These are phyloP conservation scores for Cytidiella melzeri DNA, from an alignment of 768 basidiomycete species.

Conservation along the genomic window DNA sequence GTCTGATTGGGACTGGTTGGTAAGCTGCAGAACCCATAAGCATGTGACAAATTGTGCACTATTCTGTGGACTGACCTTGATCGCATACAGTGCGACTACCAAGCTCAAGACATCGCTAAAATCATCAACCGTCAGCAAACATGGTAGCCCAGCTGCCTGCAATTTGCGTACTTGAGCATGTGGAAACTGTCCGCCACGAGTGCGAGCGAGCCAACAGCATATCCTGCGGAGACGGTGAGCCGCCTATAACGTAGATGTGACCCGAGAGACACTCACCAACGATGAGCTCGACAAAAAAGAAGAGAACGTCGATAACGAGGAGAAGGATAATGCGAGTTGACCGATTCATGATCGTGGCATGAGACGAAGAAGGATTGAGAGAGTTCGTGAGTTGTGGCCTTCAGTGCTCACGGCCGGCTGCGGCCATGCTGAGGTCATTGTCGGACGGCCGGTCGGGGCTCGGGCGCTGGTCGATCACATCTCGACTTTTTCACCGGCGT, in stretches of 20 bases:
- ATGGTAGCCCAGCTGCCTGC: neutral
- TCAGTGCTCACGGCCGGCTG: neutral
- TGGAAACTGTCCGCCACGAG: conserved; percentile 97
- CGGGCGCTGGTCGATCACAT: neutral
- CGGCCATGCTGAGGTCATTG: neutral
- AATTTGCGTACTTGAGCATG: conserved; percentile 83
- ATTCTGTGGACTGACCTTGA: conserved; percentile 57
- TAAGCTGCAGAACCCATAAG: conserved; percentile 42
- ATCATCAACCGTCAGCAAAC: conserved; percentile 4
- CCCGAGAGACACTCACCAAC: conserved; percentile 44
- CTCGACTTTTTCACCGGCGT: neutral
- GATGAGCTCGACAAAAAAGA: conserved; percentile 83
- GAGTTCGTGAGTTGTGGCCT: neutral
- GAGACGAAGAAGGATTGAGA: conserved; percentile 9
- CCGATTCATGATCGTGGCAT: conserved; percentile 46
- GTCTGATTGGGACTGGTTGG: conserved; percentile 49
- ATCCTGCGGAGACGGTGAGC: conserved; percentile 43
- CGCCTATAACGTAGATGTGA: conserved; percentile 6
- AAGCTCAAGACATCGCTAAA: conserved; percentile 93
- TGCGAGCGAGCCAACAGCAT: conserved; percentile 93
- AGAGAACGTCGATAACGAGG: conserved; percentile 77
- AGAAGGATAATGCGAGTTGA: conserved; percentile 70
- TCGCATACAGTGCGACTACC: conserved; percentile 91
- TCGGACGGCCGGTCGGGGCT: neutral
- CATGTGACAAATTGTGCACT: conserved; percentile 5